A percentile compares a stretch with the other conserved stretches of the same genome.
Conservation (phyloP, 2,329 filamentous ascomycete species). For the Leptodontidium sp. region DNA sequence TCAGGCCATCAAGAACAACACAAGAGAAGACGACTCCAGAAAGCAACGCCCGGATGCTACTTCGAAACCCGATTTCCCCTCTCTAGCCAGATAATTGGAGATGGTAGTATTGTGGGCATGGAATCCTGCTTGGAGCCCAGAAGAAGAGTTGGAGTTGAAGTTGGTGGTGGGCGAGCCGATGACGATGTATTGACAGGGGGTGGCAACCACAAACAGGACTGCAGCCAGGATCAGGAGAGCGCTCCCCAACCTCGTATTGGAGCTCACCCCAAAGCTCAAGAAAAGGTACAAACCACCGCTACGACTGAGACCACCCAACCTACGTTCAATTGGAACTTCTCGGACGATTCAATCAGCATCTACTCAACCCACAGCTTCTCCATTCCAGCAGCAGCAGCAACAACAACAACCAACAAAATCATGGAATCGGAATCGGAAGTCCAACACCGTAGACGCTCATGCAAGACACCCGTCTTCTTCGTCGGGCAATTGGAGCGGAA, state of each 20-base stretch:
- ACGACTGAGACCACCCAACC: conserved; percentile 1
- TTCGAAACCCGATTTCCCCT: conserved; percentile 16
- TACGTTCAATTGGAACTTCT: conserved; percentile 12
- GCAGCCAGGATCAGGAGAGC: conserved; percentile 13
- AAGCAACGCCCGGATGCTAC: conserved; percentile 17
- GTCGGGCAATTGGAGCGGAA: conserved; percentile 43
- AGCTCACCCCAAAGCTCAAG: conserved; percentile 3
- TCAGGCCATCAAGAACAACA: conserved; percentile 6
- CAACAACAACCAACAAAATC: neutral
- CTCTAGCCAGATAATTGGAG: conserved; percentile 23
- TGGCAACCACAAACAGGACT: conserved; percentile 3
- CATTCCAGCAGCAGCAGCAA: neutral
- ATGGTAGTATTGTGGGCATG: neutral
- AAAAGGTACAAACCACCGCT: neutral
- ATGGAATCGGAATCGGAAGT: conserved; percentile 21
- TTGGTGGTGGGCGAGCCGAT: neutral
- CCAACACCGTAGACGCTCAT: conserved; percentile 28
- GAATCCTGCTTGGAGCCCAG: conserved; percentile 19
- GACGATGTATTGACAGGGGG: conserved; percentile 21
- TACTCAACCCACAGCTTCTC: conserved; percentile 21
- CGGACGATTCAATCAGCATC: conserved; percentile 28
- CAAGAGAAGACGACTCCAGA: conserved; percentile 26
- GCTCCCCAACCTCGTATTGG: conserved; percentile 1
- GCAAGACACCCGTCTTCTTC: conserved; percentile 43
- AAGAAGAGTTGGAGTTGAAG: too few species aligned